Base-by-base conservation (phyloP, 345 rosid species). In the Salix purpurea region DNA sequence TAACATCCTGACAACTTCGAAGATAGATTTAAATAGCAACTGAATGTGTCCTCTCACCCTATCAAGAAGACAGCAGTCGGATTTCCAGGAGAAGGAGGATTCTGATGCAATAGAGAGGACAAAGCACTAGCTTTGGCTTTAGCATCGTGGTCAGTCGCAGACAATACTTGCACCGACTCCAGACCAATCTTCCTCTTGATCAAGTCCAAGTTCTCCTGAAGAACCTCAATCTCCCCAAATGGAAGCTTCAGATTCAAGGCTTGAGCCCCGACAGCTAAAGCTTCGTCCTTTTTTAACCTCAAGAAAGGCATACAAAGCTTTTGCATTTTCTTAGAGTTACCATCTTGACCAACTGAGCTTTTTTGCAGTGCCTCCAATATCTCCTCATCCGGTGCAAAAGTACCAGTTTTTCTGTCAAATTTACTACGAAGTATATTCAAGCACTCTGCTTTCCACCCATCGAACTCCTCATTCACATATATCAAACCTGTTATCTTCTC, bases 391-490 rank as follows among this genome's bases (percentile, higher is more conserved):
- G 97, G 85, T 13, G 90, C 86, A 79, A 95, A 90, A 8, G 83
- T 42, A n/a, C 77, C 58, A 19, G 77, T 85, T 54, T 82, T 71
- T 30, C 74, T 14, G 82, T 91, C 81, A 50, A 88, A 93, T 70
- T 88, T 90, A 81, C 81, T 86, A 84, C 85, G 85, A 58, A 95
- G 91, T 65, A 95, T 89, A 74, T 65, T 64, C 87, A 95, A 83
- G 87, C 98, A 91, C 44, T 89, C 96, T 32, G 96, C 94, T 81
- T 87, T 88, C 99, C 97, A 93, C 30, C 96, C 96, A 69, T 91
- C 94, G 82, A 80, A 93, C 39, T 87, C 86, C 84, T 93, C 93
- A 50, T 91, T 92, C 69, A 96, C 99, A 54, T 83, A 93, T 50
- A 96, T 83, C 76, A 96, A 74, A 66, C 96, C 90, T 44, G 67